These are phyloP conservation scores for Mycena epipterygia DNA, from an alignment of 768 basidiomycete genomes.

Conservation along the genomic window DNA sequence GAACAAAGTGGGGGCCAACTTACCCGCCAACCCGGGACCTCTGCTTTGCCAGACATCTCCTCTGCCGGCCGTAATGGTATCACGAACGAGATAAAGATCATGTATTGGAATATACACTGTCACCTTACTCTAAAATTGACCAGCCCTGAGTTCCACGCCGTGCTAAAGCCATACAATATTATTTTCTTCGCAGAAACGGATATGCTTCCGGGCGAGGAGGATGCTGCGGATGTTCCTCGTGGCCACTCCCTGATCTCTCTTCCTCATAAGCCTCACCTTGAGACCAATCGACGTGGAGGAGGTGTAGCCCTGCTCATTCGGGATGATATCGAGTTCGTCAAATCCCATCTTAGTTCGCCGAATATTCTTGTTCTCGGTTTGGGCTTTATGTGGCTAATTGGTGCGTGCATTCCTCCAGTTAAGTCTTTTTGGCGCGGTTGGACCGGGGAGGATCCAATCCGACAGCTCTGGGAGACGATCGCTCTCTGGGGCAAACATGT, in stretches of 20 bases:
- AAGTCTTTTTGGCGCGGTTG: constrained; percentile 20
- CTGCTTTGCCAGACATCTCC: no score
- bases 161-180: constrained; percentile 1
- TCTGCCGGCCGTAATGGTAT: no score
- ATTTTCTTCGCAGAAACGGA: constrained; percentile 18
- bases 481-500: constrained; percentile 9
- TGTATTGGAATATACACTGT: constrained; percentile 11
- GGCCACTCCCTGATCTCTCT: not conserved
- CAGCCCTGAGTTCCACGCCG: not conserved
- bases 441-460: constrained; percentile 14
- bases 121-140: not conserved
- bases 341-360: not conserved
- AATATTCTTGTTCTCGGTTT: constrained; percentile 20
- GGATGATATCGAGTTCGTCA: constrained; percentile 5
- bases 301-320: constrained; percentile 8
- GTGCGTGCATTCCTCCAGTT: constrained; percentile 1
- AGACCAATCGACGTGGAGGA: not conserved
- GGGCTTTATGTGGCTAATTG: constrained; percentile 18
- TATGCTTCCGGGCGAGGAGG: constrained; percentile 6
- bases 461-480: constrained; percentile 18
- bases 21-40: no score
- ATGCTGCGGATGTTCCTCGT: not conserved
- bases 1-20: no score
- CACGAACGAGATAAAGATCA: not conserved
- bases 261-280: not conserved